A percentile compares a stretch with the other conserved stretches of the same genome.
phyloP scores from a whole-genome alignment of 495 filamentous ascomycete species.

The Geoglossum glabrum region DNA sequence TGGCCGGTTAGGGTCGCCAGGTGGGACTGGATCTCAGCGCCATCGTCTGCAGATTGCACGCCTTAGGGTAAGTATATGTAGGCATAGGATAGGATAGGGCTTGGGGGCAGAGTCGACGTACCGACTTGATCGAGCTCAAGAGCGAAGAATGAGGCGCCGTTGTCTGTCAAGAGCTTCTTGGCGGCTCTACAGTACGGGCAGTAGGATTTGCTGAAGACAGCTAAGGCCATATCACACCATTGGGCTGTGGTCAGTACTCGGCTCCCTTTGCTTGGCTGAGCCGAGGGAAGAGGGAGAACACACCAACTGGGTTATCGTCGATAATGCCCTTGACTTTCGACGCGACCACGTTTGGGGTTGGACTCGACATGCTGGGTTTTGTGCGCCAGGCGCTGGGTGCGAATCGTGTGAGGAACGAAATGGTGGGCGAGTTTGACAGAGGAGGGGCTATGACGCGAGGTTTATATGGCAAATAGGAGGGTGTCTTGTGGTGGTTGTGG shows the following conservation, averaged over 20 bases:
- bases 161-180: slow-evolving; percentile 47
- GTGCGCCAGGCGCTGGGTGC: background rate
- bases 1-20: slow-evolving; percentile 64
- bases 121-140: slow-evolving; percentile 74
- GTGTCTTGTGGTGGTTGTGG: too few relatives aligned
- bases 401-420: background rate
- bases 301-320: slow-evolving; percentile 78
- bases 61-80: slow-evolving; percentile 5
- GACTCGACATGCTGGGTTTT: background rate
- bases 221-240: slow-evolving; percentile 19
- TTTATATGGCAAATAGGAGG: background rate
- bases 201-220: slow-evolving; percentile 89
- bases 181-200: slow-evolving; percentile 85
- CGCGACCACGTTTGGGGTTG: slow-evolving; percentile 50
- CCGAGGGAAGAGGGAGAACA: slow-evolving; percentile 14
- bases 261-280: background rate
- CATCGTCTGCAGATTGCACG: slow-evolving; percentile 37
- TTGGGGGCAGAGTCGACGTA: slow-evolving; percentile 16
- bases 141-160: slow-evolving; percentile 49
- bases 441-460: too few relatives aligned
- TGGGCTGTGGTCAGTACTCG: too few relatives aligned
- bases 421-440: background rate
- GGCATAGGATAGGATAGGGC: slow-evolving; percentile 10
- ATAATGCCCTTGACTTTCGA: slow-evolving; percentile 78
- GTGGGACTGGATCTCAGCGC: slow-evolving; percentile 61